Base-by-base conservation (phyloP, 73 alveolate genomes). In the Paramecium sexaurelia region DNA sequence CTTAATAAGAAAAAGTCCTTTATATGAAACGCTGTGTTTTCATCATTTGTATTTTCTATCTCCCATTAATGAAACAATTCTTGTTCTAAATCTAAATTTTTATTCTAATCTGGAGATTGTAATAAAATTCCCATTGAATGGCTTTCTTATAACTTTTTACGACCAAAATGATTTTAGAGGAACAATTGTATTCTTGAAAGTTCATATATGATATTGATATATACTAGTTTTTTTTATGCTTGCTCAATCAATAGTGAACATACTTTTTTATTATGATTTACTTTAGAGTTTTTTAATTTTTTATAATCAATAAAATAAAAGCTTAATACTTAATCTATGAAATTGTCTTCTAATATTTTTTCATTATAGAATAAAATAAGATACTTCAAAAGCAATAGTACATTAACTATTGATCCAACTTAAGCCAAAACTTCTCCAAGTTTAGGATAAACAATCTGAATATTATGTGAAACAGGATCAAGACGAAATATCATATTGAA, bases 351-450 rank as follows among this genome's bases (percentile, higher is more conserved):
- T 17, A 51, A 51, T 51, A 51, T 17, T 51, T 51, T 51, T 20
- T 51, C 67, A 17, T 51, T 51, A 20, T 51, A 51, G 67, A 4
- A 51, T 6, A 51, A 6, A 15, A 51, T 51, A 17, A 51, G 5
- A 51, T 51, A 51, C 67, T 24, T 61, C 45, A 61, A 19, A 7
- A 61, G n/a, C 83, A 61, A 7, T 26, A 61, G 39, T 2, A 71
- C 20, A 35, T 37, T 71, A 4, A 37, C 86, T 0, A 78, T 78
- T 45, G 90, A 78, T 7, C 90, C 90, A 3, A 78, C 73, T 45
- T 78, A 39, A 5, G 90, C 90, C 17, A 78, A 43, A 2, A 78
- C 90, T 17, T 78, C 75, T 20, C 90, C 90, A 11, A 78, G 36
- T 78, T 78, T 78, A 20, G 90, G 90, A 22, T 41, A 40, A 8